Evolutionary conservation across 768 basidiomycete genomes (phyloP), one percentile per base, ranked within the genome.

Genomic region (Termitomyces sp.): DNA sequence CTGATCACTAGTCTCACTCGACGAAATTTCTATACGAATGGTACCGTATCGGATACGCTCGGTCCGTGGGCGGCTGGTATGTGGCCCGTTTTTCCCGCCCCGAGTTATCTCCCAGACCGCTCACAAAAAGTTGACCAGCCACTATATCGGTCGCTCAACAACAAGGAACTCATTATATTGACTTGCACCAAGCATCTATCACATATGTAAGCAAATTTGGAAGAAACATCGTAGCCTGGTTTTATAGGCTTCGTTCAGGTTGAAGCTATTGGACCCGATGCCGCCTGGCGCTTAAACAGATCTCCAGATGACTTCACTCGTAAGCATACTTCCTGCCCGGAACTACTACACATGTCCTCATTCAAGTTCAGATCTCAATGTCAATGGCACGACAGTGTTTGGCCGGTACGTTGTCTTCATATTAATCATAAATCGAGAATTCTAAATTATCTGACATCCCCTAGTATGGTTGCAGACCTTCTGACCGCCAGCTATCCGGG

Each of bases 1-100:
- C 66, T 79, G 9, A 75, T 79, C 42, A 79, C 78, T 15, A 75
- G 74, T 61, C 66, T 79, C 55, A 78, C 77, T 4, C 65, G 77
- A 34, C 72, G 79, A 15, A 69, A 64, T 17, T 79, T 79, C 69
- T 67, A 70, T 54, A 60, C 71, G 34, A 66, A 76, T 63, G 76
- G 77, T 14, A 77, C 73, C 2, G 67, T 79, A 17, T 64, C 69
- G 29, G 78, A 80, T 62, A 59, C 66, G 11, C 68, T 77, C 36
- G 76, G 68, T 29, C 73, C 74, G 17, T 78, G 77, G 75, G 76
- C 77, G 29, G 71, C 75, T 60, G 72, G 74, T 74, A 51, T 52
- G 64, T 56, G 46, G 15, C 43, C 25, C 5, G 46, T 53, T 56
- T 37, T 38, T 17, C 7, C 49, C 3, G 5, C 15, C 17, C n/a